These are phyloP conservation scores for Laetiporus sulphureus DNA, from an alignment of 1,284 basidiomycete species.

Conservation along the genomic window DNA sequence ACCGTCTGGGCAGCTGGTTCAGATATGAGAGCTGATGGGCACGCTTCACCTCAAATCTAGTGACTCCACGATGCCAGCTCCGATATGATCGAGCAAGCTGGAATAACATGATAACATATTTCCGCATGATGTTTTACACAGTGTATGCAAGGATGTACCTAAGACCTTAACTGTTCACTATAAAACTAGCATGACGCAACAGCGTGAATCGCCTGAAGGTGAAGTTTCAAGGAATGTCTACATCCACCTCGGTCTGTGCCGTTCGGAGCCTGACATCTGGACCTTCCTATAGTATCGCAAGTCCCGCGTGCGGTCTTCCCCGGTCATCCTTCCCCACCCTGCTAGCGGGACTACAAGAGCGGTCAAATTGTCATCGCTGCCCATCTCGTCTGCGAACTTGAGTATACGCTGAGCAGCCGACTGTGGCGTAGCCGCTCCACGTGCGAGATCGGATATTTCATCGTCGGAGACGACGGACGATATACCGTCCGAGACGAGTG, in stretches of 20 bases:
- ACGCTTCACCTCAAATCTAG: slow-evolving; percentile 83
- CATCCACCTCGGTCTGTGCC: slow-evolving; percentile 63
- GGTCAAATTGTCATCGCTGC: slow-evolving; percentile 88
- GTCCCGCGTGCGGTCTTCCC: slow-evolving; percentile 75
- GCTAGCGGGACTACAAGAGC: slow-evolving; percentile 89
- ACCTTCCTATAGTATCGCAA: slow-evolving; percentile 74
- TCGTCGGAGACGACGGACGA: slow-evolving; percentile 89
- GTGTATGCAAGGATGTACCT: too few relatives aligned
- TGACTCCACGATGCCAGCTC: too few relatives aligned
- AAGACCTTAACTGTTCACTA: too few relatives aligned
- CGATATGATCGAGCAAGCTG: too few relatives aligned
- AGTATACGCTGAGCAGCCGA: slow-evolving; percentile 81
- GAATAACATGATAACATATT: too few relatives aligned
- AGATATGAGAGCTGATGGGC: slow-evolving; percentile 83
- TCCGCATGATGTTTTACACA: too few relatives aligned
- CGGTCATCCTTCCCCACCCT: slow-evolving; percentile 83
- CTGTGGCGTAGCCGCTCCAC: slow-evolving; percentile 67
- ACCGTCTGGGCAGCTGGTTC: slow-evolving; percentile 86
- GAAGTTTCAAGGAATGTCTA: slow-evolving; percentile 6
- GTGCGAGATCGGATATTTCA: slow-evolving; percentile 88
- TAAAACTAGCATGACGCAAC: too few relatives aligned
- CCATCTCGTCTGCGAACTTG: slow-evolving; percentile 86
- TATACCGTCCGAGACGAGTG: slow-evolving; percentile 87
- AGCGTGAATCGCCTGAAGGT: too few relatives aligned
- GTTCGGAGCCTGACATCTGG: slow-evolving; percentile 69